phyloP scores from a whole-genome alignment of 2,329 filamentous ascomycete genomes.

The Ampelomyces quisqualis region DNA sequence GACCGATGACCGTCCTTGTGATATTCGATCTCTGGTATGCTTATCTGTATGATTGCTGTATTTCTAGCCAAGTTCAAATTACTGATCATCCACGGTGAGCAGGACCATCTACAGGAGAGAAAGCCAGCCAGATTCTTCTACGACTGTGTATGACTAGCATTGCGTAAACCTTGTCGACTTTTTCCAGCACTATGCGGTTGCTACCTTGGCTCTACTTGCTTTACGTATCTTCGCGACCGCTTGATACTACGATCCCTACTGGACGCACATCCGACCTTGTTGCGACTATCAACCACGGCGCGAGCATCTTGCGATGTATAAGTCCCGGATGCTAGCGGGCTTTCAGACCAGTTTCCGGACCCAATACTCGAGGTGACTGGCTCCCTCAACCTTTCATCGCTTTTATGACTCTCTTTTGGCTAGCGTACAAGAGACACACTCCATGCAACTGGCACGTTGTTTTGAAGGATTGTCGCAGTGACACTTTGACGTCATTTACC shows the following conservation, averaged over 20 bases:
- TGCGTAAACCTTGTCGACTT: neutral
- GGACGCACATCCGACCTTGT: too few species aligned
- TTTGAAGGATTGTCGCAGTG: neutral
- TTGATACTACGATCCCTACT: too few species aligned
- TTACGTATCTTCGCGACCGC: too few species aligned
- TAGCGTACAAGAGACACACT: neutral
- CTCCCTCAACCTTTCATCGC: neutral
- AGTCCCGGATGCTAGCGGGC: too few species aligned
- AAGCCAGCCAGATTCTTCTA: slow-evolving; percentile 11
- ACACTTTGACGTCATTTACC: too few species aligned
- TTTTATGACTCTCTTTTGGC: neutral
- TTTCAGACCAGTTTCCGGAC: too few species aligned
- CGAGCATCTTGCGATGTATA: too few species aligned
- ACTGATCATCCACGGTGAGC: slow-evolving; percentile 5
- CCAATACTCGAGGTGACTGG: too few species aligned
- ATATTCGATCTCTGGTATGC: slow-evolving; percentile 18
- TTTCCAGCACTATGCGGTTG: too few species aligned
- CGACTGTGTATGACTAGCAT: slow-evolving; percentile 20
- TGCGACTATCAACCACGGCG: too few species aligned
- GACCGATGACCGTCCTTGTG: neutral
- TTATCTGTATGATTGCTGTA: neutral
- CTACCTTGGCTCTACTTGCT: too few species aligned
- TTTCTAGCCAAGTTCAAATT: neutral
- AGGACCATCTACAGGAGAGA: slow-evolving; percentile 12
- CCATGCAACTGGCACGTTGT: neutral